Evolutionary conservation across 768 basidiomycete species (phyloP).

Genomic region (Boletus subcaerulescens): DNA sequence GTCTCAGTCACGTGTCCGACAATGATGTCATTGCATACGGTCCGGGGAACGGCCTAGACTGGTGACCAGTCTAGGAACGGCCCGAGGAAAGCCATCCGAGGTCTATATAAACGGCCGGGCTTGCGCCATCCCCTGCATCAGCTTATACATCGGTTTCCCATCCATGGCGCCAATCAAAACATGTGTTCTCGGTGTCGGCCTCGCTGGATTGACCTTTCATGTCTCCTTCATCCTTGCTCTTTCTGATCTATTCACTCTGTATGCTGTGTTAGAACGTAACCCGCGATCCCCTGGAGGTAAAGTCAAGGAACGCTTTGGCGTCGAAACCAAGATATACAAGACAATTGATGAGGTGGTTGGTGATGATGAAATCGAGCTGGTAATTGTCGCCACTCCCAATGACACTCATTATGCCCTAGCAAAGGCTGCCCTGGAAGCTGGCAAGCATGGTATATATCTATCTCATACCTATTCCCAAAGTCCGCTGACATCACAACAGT

Average conservation of each 20-base stretch:
- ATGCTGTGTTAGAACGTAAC: slow-evolving; percentile 74
- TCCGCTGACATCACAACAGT: slow-evolving; percentile 38
- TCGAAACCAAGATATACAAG: slow-evolving; percentile 53
- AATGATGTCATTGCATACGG: slow-evolving; percentile 1
- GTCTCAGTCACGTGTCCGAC: slow-evolving; percentile 10
- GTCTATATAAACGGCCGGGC: no score
- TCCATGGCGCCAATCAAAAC: slow-evolving; percentile 52
- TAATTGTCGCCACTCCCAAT: slow-evolving; percentile 71
- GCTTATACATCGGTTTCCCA: no score
- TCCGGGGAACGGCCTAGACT: no score
- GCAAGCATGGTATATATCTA: slow-evolving; percentile 59
- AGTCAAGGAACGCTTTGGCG: slow-evolving; percentile 62
- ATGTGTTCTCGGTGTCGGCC: slow-evolving; percentile 74
- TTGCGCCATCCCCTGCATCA: no score
- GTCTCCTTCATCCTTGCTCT: slow-evolving; percentile 73
- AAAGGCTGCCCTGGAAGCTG: slow-evolving; percentile 62
- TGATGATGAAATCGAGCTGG: slow-evolving; percentile 63
- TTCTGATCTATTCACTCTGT: slow-evolving; percentile 65
- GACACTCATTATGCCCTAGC: slow-evolving; percentile 68
- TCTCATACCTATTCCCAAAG: not conserved
- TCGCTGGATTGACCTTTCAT: slow-evolving; percentile 78
- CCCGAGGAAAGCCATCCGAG: not conserved
- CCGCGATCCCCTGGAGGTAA: slow-evolving; percentile 59
- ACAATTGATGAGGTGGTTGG: slow-evolving; percentile 57
- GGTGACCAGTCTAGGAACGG: not conserved